Evolutionary conservation across 2,329 filamentous ascomycete species (phyloP).

Genomic region (Teratosphaeria destructans): DNA sequence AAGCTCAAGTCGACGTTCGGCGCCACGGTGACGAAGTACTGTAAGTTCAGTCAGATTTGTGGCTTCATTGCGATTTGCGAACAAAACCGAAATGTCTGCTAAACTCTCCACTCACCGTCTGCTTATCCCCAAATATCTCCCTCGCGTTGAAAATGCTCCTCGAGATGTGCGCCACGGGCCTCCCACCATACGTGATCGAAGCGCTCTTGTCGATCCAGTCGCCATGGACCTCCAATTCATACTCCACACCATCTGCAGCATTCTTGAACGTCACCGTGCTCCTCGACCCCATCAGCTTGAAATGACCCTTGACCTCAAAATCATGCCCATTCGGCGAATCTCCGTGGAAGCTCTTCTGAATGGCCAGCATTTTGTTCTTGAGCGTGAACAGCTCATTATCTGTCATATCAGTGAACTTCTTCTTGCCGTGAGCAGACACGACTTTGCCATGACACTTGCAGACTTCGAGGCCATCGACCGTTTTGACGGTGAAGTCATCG

Average conservation of each 20-base stretch:
- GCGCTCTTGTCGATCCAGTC: conserved; percentile 50
- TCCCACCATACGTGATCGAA: conserved; percentile 43
- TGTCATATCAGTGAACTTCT: conserved; percentile 44
- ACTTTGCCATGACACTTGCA: conserved; percentile 48
- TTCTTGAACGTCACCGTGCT: conserved; percentile 50
- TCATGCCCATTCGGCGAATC: conserved; percentile 25
- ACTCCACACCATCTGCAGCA: conserved; percentile 29
- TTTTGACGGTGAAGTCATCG: conserved; percentile 54
- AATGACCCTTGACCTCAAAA: conserved; percentile 37
- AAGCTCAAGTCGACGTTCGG: conserved; percentile 56
- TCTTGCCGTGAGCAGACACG: conserved; percentile 44
- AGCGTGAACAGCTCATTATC: conserved; percentile 50
- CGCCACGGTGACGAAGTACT: conserved; percentile 52
- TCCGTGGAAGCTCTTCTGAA: conserved; percentile 44
- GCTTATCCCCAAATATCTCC: conserved; percentile 49
- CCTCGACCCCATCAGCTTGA: conserved; percentile 43
- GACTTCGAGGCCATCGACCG: conserved; percentile 43
- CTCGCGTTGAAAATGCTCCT: conserved; percentile 48
- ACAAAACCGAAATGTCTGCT: background rate
- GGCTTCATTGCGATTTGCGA: background rate
- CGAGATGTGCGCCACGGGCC: conserved; percentile 48
- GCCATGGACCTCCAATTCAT: conserved; percentile 49
- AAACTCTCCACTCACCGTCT: conserved; percentile 35
- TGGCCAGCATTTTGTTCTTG: conserved; percentile 40
- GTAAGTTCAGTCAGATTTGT: background rate